These are phyloP conservation scores for Fusarium nodosum DNA, from an alignment of 2,329 filamentous ascomycete species.

Conservation along the genomic window DNA sequence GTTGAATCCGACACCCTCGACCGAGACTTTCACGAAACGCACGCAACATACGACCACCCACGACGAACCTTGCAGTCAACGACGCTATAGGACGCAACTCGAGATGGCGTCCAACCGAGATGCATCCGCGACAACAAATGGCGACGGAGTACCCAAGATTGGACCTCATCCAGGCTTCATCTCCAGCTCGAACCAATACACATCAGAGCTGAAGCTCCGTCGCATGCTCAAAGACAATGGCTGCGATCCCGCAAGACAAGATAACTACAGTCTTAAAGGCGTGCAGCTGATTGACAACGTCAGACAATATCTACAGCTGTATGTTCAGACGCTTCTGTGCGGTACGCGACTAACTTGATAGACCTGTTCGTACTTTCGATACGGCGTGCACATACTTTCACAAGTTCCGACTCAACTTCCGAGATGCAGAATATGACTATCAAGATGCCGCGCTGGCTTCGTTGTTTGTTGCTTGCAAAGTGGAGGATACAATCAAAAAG, in stretches of 20 bases:
- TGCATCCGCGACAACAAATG: slow-evolving; percentile 33
- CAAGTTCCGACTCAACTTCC: slow-evolving; percentile 88
- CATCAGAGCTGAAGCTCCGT: slow-evolving; percentile 84
- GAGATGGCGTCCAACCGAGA: slow-evolving; percentile 37
- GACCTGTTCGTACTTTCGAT: slow-evolving; percentile 90
- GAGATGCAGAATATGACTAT: slow-evolving; percentile 87
- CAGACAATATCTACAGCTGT: slow-evolving; percentile 83
- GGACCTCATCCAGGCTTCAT: slow-evolving; percentile 64
- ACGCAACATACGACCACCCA: not conserved
- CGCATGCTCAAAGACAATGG: slow-evolving; percentile 77
- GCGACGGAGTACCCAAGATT: slow-evolving; percentile 45
- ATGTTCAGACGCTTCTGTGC: not conserved
- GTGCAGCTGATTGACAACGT: slow-evolving; percentile 91
- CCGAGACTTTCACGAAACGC: not conserved
- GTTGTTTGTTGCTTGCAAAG: slow-evolving; percentile 94
- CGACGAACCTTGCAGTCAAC: not conserved
- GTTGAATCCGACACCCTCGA: not conserved
- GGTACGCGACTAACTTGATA: slow-evolving; percentile 53
- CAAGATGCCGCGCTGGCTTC: slow-evolving; percentile 89
- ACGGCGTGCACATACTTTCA: slow-evolving; percentile 95
- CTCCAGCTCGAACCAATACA: slow-evolving; percentile 74
- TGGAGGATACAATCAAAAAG: slow-evolving; percentile 98
- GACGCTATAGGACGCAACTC: not conserved
- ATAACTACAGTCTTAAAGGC: slow-evolving; percentile 84
- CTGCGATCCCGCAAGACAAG: slow-evolving; percentile 82